These are phyloP conservation scores for Neobulgaria alba DNA, from an alignment of 2,329 filamentous ascomycete genomes.

Conservation along the genomic window DNA sequence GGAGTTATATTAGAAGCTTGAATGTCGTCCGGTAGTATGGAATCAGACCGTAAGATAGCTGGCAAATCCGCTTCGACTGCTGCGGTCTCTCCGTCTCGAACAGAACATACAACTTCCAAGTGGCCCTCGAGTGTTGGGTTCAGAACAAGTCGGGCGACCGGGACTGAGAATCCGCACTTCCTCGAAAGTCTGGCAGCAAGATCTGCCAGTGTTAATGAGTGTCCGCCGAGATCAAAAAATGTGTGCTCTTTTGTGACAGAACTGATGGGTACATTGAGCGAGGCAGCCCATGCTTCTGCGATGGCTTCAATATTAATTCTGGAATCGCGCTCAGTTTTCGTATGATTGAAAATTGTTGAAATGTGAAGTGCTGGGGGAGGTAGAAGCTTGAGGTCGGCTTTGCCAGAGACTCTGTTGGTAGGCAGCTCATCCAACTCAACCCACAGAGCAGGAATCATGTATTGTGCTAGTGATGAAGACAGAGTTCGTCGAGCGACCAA, in stretches of 20 bases:
- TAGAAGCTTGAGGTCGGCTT: slow-evolving; percentile 64
- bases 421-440: slow-evolving; percentile 63
- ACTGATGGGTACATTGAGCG: slow-evolving; percentile 54
- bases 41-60: slow-evolving; percentile 58
- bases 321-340: slow-evolving; percentile 46
- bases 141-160: slow-evolving; percentile 61
- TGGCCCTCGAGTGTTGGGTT: slow-evolving; percentile 66
- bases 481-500: slow-evolving; percentile 58
- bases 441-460: slow-evolving; percentile 78
- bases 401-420: slow-evolving; percentile 71
- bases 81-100: slow-evolving; percentile 64
- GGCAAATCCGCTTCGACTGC: slow-evolving; percentile 70
- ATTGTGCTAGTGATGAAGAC: slow-evolving; percentile 61
- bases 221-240: slow-evolving; percentile 75
- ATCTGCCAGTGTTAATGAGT: slow-evolving; percentile 70
- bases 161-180: slow-evolving; percentile 64
- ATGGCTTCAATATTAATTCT: slow-evolving; percentile 60
- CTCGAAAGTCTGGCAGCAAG: slow-evolving; percentile 62
- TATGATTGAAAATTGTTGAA: slow-evolving; percentile 28
- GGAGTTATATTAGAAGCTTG: slow-evolving; percentile 40
- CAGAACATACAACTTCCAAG: slow-evolving; percentile 58
- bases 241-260: slow-evolving; percentile 61
- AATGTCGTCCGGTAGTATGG: slow-evolving; percentile 61
- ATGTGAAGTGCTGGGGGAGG: slow-evolving; percentile 53
- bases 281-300: slow-evolving; percentile 62